Percentiles rank a stretch among this genome's conserved stretches.
phyloP scores from a whole-genome alignment of 805 yeast species.

The Hanseniaspora singularis region DNA sequence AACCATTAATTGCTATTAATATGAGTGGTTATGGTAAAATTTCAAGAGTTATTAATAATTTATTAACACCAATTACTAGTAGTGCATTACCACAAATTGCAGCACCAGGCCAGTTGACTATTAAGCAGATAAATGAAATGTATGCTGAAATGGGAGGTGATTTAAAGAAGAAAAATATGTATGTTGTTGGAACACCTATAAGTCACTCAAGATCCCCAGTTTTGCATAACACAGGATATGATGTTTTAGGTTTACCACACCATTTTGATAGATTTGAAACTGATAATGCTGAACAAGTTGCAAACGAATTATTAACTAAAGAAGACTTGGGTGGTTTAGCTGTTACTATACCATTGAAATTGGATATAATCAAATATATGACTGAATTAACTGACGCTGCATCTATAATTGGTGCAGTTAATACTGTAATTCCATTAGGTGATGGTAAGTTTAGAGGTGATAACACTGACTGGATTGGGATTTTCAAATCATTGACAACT shows the following conservation, averaged over 20 bases:
- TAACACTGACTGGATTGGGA: slow-evolving; percentile 94
- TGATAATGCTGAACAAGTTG: slow-evolving; percentile 45
- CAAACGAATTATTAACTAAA: slow-evolving; percentile 36
- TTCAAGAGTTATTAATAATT: slow-evolving; percentile 61
- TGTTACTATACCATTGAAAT: slow-evolving; percentile 84
- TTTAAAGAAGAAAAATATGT: slow-evolving; percentile 43
- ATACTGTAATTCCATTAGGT: slow-evolving; percentile 57
- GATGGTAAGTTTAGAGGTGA: slow-evolving; percentile 54
- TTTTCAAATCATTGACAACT: slow-evolving; percentile 50
- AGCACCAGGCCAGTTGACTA: slow-evolving; percentile 68
- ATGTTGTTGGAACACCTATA: slow-evolving; percentile 71
- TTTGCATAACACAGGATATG: slow-evolving; percentile 70
- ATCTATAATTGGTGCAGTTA: slow-evolving; percentile 78
- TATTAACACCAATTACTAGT: slow-evolving; percentile 79
- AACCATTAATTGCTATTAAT: slow-evolving; percentile 73
- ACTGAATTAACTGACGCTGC: slow-evolving; percentile 67
- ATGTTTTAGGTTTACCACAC: slow-evolving; percentile 67
- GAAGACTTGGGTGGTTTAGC: slow-evolving; percentile 81
- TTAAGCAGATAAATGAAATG: slow-evolving; percentile 50
- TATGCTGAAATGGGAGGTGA: slow-evolving; percentile 49
- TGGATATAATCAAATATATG: slow-evolving; percentile 60
- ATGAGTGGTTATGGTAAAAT: slow-evolving; percentile 66
- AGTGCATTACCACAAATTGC: slow-evolving; percentile 52
- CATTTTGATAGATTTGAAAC: slow-evolving; percentile 58
- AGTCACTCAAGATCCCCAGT: slow-evolving; percentile 81